Base-by-base conservation (phyloP, 2,329 filamentous ascomycete genomes). In the Xylaria sp. region DNA sequence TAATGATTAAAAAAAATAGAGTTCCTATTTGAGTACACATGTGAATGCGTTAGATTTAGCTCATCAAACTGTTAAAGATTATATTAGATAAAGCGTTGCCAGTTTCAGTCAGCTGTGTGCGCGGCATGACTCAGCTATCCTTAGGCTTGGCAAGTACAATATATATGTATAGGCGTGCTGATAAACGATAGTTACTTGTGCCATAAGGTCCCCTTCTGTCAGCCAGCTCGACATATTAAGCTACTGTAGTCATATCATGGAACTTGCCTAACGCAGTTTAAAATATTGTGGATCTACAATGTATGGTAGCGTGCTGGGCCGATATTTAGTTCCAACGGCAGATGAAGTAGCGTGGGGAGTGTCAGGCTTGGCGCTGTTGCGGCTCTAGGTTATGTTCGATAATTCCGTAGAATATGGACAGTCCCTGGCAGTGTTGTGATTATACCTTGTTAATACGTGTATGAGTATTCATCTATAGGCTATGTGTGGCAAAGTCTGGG, bases 251-350 rank as follows among this genome's bases (percentile, higher is more conserved):
- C 18, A 20, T 58, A 20, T 58, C 18, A 46, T 41, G 20, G 20
- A 20, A 43, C 36, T 62, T 43, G 13, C 33, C 49, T 51, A 61
- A 51, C 23, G 1, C 8, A 51, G 48, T 51, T 51, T 51, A 51
- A 51, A 13, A 23, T 28, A 2, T 2, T 51, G 52, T 64, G 61
- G 52, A 31, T 20, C 61, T 49, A 23, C 20, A 49, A 49, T n/a
- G 51, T n/a, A 43, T 46, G 49, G 49, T 54, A 46, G 49, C 33
- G 48, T 54, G 59, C 31, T 54, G 18, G 49, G 31, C 5, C 15
- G 36, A 36, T 25, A 55, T 43, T 62, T 56, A 57, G 61, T 23
- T 56, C 43, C 1, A 28, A 58, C 62, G 46, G 43, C 54, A 64
- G 39, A 31, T 51, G 43, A 8, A 28, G 28, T 64, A 56, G 61